Evolutionary conservation across 441 rosid species (phyloP), one percentile per base, ranked within the genome.

Genomic region (Syzygium malaccense): DNA sequence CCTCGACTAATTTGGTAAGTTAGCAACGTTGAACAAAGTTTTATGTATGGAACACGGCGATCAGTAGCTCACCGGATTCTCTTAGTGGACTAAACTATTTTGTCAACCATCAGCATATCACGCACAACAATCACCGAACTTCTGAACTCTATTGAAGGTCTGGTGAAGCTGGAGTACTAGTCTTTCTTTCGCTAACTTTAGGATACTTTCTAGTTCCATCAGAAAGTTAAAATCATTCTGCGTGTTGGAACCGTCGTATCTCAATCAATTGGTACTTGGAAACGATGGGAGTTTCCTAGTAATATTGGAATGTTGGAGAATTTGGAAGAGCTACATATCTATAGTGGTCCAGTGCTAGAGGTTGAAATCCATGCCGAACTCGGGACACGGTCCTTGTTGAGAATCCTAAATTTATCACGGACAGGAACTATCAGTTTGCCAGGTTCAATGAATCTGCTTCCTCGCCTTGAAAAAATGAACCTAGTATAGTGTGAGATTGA

Each of bases 1-100:
- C 64, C 15, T 26, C 8, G 15, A 18, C 64, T 58, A 11, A 58
- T 26, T 58, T 26, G 1, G 3, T 25, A 5, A 26, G 30, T 58
- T 58, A 26, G 64, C 64, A 58, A 11, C 64, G 2, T 11, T 26
- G 30, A 57, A 58, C 2, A 58, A 12, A 1, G 64, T 58, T 2
- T 58, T 26, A 12, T 58, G 8, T 26, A 26, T 58, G 4, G 1
- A 58, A 26, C 30, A 58, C 15, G 4, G 14, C 5, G 30, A 2
- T 58, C 0, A 0, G 4, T 25, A 11, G 64, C 30, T 25, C 12
- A 58, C 1, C 30, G 1, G n/a, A 57, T 57, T 2, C n/a, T 57
- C 4, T 57, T 57, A 25, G 62, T 0, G 62, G 62, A 57, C 14
- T 57, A 57, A 57, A 23, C 62, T 25, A 13, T 23, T 57, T 25